phyloP scores from a whole-genome alignment of 2,329 filamentous ascomycete species.

The Scorias spongiosa region DNA sequence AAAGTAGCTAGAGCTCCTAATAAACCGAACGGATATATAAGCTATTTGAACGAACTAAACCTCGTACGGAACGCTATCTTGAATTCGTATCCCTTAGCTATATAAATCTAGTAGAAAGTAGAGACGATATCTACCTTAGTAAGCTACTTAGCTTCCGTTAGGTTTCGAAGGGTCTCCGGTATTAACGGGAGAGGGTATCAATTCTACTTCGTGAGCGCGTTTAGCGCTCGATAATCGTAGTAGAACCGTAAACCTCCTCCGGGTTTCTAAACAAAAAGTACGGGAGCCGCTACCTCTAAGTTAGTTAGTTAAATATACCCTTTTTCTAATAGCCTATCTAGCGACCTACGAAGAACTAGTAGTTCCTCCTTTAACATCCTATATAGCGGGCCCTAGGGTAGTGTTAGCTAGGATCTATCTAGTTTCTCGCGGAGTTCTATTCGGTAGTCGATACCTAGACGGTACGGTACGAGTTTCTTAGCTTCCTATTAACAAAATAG shows the following conservation, averaged over 20 bases:
- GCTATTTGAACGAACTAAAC: constrained; percentile 8
- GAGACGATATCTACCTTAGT: no score
- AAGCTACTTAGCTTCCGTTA: constrained; percentile 11
- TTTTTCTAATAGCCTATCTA: no score
- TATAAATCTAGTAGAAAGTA: constrained; percentile 20
- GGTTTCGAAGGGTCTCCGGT: constrained; percentile 13
- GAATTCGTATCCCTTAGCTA: constrained; percentile 19
- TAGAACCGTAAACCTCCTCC: constrained; percentile 17
- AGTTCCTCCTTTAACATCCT: no score
- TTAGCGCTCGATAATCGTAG: constrained; percentile 23
- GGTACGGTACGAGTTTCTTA: not conserved
- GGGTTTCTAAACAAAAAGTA: constrained; percentile 2
- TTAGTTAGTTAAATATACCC: not conserved
- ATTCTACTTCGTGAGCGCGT: constrained; percentile 22
- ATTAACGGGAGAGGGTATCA: constrained; percentile 20
- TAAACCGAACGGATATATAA: constrained; percentile 10
- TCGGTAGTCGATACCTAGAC: no score
- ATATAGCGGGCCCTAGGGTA: not conserved
- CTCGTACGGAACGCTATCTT: constrained; percentile 11
- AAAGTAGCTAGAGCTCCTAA: constrained; percentile 8
- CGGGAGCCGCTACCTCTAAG: not conserved
- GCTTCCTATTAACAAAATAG: not conserved
- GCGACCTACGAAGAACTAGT: no score
- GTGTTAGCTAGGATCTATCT: not conserved
- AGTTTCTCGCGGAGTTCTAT: not conserved